Conservation (phyloP, 1,284 basidiomycete genomes). For the Papiliotrema flavescens region DNA sequence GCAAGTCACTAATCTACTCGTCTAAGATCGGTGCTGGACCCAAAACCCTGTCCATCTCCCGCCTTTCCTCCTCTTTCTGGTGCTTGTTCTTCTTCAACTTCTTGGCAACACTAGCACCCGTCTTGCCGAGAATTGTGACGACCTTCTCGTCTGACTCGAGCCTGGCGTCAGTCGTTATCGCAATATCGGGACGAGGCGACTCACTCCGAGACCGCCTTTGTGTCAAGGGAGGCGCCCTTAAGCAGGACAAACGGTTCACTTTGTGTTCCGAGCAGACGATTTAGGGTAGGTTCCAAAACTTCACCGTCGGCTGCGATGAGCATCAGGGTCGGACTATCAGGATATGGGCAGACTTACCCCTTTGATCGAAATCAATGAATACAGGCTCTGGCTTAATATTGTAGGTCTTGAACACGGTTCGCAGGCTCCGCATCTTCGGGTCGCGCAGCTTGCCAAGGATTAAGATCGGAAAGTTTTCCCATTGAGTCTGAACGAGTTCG, state of each 20-base stretch:
- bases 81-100: constrained; percentile 33
- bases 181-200: neutral
- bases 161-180: constrained; percentile 1
- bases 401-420: constrained; percentile 14
- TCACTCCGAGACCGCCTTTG: neutral
- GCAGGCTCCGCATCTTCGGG: constrained; percentile 18
- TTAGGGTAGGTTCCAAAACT: constrained; percentile 12
- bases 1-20: neutral
- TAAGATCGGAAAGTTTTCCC: constrained; percentile 25
- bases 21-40: constrained; percentile 23
- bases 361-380: constrained; percentile 24
- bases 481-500: constrained; percentile 17
- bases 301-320: constrained; percentile 9
- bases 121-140: constrained; percentile 9
- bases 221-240: constrained; percentile 7
- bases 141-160: constrained; percentile 18
- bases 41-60: constrained; percentile 33
- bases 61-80: constrained; percentile 27
- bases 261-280: constrained; percentile 18
- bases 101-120: constrained; percentile 20
- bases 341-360: neutral
- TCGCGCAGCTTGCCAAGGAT: constrained; percentile 24
- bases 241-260: constrained; percentile 17
- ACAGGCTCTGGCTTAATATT: constrained; percentile 22
- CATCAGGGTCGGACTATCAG: neutral